Base-by-base conservation (phyloP, 1,139 yeast genomes). In the Pichia sp. region DNA sequence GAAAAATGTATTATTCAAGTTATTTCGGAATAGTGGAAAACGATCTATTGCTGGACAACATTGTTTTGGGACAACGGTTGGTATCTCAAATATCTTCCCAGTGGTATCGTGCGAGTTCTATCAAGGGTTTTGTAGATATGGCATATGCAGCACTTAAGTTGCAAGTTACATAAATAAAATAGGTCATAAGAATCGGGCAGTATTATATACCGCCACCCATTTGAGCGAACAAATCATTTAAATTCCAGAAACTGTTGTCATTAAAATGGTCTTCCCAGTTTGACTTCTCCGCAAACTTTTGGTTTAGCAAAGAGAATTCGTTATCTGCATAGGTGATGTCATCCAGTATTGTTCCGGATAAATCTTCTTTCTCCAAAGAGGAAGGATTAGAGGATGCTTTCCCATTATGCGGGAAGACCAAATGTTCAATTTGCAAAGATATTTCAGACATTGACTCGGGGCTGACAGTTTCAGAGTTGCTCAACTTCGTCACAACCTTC, bases 201-300 rank as follows among this genome's bases (percentile, higher is more conserved):
- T n/a, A n/a, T n/a, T n/a, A n/a, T n/a, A 52, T 52, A 36, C 41
- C 49, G 12, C 49, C 55, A 8, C 52, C 48, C 33, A 49, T 36
- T 17, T 52, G 48, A 29, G 30, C 42, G 52, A 48, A 36, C 9
- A 53, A 50, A 24, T 53, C 57, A 24, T 59, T 55, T 30, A 57
- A 29, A 47, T 59, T 53, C 46, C 55, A 46, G 20, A 58, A 36
- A 12, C 52, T 48, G 12, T 50, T 53, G 10, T 52, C 56, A 17
- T 34, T 49, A 46, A 61, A 61, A 40, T 56, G 61, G 42, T 61
- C 63, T 24, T 55, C 45, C 64, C 64, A 61, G n/a, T 56, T 53
- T 2, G 63, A 55, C 41, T 55, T 59, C 17, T 48, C 56, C n/a
- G 55, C 20, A 42, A 60, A 55, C 12, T 45, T 38, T 7, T 33